Evolutionary conservation across 2,329 filamentous ascomycete genomes (phyloP), one percentile per base, ranked within the genome.

Genomic region (Fusarium sp.): DNA sequence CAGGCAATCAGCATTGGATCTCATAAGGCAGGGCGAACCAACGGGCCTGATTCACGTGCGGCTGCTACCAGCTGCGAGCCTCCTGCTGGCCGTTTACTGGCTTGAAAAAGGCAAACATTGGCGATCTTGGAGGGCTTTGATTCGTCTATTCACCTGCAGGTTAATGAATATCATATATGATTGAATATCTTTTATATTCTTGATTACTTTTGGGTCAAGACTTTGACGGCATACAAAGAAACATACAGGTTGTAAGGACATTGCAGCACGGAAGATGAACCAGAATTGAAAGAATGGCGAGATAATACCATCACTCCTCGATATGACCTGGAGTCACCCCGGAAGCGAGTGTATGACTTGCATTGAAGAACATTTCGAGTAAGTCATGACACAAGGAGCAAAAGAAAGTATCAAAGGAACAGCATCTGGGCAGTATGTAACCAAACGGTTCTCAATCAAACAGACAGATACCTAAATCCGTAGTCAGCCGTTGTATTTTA

Each of bases 41-140:
- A 66, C 69, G 33, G 37, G 40, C 46, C 49, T 58, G 47, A 52
- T 74, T 65, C 71, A 74, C 64, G 68, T 72, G 72, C 64, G 60
- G 60, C 64, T 67, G 58, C 58, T 43, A 44, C 60, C 57, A 71
- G 52, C 40, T 62, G 60, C 53, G 37, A 66, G 64, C 56, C 49
- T 64, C 28, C 33, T 38, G 46, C 56, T 33, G 11, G 43, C 46
- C 30, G 33, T 35, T 35, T 40, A n/a, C 61, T 57, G 43, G 37
- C 35, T 53, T 47, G 18, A 40, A 38, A 40, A 47, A 42, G 21
- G 32, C 66, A 57, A 57, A 44, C 30, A 46, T 42, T 30, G 23
- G 12, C n/a, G 33, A 47, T 28, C 25, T 44, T 38, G 38, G 35
- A 49, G 15, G 21, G 11, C n/a, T 23, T 23, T 43, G 35, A 50